Evolutionary conservation across 495 filamentous ascomycete genomes (phyloP).

Genomic region (Podospora anserina): DNA sequence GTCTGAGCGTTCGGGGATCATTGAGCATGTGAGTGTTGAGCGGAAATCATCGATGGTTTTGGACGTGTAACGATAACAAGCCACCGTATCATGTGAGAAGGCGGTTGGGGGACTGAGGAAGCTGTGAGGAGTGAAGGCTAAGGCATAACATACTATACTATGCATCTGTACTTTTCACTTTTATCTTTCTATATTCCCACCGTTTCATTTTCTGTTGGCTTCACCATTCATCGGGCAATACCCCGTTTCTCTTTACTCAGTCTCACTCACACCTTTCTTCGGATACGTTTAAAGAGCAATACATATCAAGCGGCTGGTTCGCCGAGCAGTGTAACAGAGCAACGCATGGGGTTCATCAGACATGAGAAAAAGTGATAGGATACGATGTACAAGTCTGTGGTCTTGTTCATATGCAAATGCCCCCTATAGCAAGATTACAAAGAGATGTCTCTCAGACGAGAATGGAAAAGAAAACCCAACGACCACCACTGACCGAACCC

Average conservation of each 20-base stretch:
- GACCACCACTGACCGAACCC: background rate
- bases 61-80: background rate
- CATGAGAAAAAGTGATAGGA: background rate
- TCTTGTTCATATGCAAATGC: background rate
- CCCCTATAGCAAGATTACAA: background rate
- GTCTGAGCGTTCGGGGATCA: background rate
- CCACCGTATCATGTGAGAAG: background rate
- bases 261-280: background rate
- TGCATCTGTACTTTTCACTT: background rate
- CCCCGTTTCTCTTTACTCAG: background rate
- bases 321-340: background rate
- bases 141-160: background rate
- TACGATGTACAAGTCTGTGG: background rate
- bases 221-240: background rate
- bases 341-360: background rate
- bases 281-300: background rate
- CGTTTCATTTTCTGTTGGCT: background rate
- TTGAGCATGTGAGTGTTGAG: background rate
- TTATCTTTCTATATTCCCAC: background rate
- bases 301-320: background rate
- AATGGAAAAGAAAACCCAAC: background rate
- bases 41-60: background rate
- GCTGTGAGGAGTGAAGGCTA: background rate
- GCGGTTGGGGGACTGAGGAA: background rate
- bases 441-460: background rate